A percentile compares a stretch with the other conserved stretches of the same genome.
These are phyloP conservation scores for Ophiostoma sp. DNA, from an alignment of 2,329 filamentous ascomycete species.

Conservation along the genomic window DNA sequence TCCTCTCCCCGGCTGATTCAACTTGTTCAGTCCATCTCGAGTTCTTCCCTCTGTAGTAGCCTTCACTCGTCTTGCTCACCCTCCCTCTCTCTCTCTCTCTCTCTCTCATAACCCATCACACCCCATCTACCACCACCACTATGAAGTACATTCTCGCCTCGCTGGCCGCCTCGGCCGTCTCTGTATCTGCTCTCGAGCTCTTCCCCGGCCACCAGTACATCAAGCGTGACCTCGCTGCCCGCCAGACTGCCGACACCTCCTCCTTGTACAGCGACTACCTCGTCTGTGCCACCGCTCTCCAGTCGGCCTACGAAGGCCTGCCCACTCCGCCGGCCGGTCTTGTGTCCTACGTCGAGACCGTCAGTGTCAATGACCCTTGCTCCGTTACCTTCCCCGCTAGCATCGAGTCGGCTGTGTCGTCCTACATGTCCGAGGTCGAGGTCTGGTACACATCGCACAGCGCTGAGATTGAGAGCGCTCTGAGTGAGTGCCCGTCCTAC, in stretches of 20 bases:
- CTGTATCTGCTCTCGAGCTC: slow-evolving; percentile 25
- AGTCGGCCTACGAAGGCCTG: slow-evolving; percentile 26
- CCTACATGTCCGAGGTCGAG: slow-evolving; percentile 28
- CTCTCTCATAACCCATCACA: neutral
- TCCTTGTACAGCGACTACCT: neutral
- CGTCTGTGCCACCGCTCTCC: slow-evolving; percentile 28
- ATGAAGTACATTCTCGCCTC: slow-evolving; percentile 18
- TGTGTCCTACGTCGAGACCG: slow-evolving; percentile 25
- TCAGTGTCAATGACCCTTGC: neutral
- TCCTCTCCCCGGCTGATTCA: neutral
- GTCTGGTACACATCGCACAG: slow-evolving; percentile 30
- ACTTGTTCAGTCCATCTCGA: neutral
- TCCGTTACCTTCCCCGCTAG: slow-evolving; percentile 14
- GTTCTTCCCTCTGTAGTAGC: neutral
- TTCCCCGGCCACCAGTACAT: slow-evolving; percentile 23
- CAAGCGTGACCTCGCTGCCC: slow-evolving; percentile 27
- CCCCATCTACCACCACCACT: neutral
- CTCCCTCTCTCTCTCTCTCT: neutral
- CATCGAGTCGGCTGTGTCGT: slow-evolving; percentile 26
- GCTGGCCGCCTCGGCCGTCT: slow-evolving; percentile 28
- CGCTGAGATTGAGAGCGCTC: slow-evolving; percentile 27
- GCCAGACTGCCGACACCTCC: slow-evolving; percentile 29
- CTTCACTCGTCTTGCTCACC: neutral
- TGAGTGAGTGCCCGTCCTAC: slow-evolving; percentile 31
- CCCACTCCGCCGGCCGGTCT: slow-evolving; percentile 31